phyloP scores from a whole-genome alignment of 352 stramenopile genomes.

The Halophytophthora batemanensis region DNA sequence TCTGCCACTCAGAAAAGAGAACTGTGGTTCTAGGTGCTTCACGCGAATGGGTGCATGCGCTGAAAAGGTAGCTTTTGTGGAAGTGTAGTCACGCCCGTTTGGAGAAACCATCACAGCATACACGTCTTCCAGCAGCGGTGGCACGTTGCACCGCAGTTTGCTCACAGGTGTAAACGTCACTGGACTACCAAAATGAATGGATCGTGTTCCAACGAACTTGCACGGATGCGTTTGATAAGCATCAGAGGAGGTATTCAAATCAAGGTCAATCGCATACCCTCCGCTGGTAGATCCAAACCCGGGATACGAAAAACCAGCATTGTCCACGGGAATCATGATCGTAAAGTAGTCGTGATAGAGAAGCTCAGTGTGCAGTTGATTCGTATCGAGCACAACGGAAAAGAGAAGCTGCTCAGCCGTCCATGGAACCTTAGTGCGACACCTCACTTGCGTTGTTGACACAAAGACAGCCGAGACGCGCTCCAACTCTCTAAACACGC shows the following conservation, averaged over 20 bases:
- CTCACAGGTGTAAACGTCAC: neutral
- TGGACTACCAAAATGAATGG: slow-evolving; percentile 3
- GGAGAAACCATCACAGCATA: slow-evolving; percentile 35
- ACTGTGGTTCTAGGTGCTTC: slow-evolving; percentile 14
- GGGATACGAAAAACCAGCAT: slow-evolving; percentile 10
- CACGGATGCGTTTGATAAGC: slow-evolving; percentile 15
- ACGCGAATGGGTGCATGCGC: slow-evolving; percentile 24
- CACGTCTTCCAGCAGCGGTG: slow-evolving; percentile 14
- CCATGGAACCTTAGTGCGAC: slow-evolving; percentile 15
- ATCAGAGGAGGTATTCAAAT: slow-evolving; percentile 9
- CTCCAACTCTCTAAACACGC: slow-evolving; percentile 23
- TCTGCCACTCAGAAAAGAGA: slow-evolving; percentile 14
- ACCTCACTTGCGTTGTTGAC: slow-evolving; percentile 21
- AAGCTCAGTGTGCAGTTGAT: slow-evolving; percentile 9
- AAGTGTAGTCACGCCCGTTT: slow-evolving; percentile 35
- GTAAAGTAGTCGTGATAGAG: slow-evolving; percentile 24
- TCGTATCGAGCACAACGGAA: slow-evolving; percentile 13
- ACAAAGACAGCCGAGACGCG: slow-evolving; percentile 17
- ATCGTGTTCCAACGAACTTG: slow-evolving; percentile 19
- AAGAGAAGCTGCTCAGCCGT: slow-evolving; percentile 12
- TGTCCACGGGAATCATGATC: slow-evolving; percentile 13
- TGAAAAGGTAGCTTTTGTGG: slow-evolving; percentile 15
- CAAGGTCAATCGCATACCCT: slow-evolving; percentile 19
- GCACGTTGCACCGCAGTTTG: slow-evolving; percentile 20
- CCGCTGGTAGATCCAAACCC: slow-evolving; percentile 26